phyloP scores from a whole-genome alignment of 805 yeast genomes.

The Metschnikowia rubicola region DNA sequence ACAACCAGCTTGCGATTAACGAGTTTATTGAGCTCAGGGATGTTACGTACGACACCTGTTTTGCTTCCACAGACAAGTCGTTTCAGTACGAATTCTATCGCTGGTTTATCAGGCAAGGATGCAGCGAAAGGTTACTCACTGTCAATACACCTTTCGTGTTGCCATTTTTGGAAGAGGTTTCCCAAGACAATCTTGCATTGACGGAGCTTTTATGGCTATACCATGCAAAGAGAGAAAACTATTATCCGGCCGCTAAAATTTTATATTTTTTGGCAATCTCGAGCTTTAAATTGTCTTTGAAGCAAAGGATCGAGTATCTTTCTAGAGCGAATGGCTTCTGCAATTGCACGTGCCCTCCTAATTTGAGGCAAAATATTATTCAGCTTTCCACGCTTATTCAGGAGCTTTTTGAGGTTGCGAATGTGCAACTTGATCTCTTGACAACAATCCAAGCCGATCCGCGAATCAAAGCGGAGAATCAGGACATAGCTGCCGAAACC shows the following conservation, averaged over 20 bases:
- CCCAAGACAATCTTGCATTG: slow-evolving; percentile 61
- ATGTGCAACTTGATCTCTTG: slow-evolving; percentile 69
- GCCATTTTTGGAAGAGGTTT: slow-evolving; percentile 68
- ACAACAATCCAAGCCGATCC: slow-evolving; percentile 48
- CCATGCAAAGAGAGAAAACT: slow-evolving; percentile 76
- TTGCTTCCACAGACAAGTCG: slow-evolving; percentile 70
- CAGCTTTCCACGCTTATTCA: slow-evolving; percentile 65
- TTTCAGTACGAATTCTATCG: slow-evolving; percentile 91
- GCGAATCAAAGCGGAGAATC: slow-evolving; percentile 47
- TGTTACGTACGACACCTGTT: slow-evolving; percentile 68
- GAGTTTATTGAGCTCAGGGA: slow-evolving; percentile 62
- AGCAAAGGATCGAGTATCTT: slow-evolving; percentile 78
- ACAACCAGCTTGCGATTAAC: slow-evolving; percentile 40
- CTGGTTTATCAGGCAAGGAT: slow-evolving; percentile 81
- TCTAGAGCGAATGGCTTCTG: slow-evolving; percentile 93
- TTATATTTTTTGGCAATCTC: slow-evolving; percentile 68
- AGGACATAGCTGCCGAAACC: slow-evolving; percentile 46
- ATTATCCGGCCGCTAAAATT: slow-evolving; percentile 80
- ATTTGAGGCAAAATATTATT: slow-evolving; percentile 70
- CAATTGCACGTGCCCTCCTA: slow-evolving; percentile 77
- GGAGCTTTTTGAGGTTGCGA: slow-evolving; percentile 83
- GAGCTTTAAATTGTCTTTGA: slow-evolving; percentile 62
- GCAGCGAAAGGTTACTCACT: slow-evolving; percentile 71
- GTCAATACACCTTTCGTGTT: slow-evolving; percentile 79
- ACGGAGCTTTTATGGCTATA: slow-evolving; percentile 87